phyloP scores from a whole-genome alignment of 2,329 filamentous ascomycete species.

The Grosmannia clavigera region DNA sequence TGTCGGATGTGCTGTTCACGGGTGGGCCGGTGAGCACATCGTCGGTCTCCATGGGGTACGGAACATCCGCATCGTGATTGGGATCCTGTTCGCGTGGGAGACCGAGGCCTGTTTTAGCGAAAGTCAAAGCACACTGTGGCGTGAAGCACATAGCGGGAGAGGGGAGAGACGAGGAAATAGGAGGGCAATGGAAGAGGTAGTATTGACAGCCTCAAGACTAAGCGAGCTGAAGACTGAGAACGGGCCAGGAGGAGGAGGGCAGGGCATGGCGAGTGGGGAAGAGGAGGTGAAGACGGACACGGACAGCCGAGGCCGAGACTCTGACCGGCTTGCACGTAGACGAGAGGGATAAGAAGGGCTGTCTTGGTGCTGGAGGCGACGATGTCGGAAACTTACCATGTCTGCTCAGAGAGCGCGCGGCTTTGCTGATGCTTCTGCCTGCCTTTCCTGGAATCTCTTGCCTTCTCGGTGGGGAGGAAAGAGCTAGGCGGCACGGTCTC shows the following conservation, averaged over 20 bases:
- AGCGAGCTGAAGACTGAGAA: not conserved
- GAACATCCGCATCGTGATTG: constrained; percentile 32
- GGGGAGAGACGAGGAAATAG: not conserved
- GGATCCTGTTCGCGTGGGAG: constrained; percentile 27
- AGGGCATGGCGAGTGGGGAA: not conserved
- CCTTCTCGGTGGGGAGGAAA: not conserved
- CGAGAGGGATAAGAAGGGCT: not conserved
- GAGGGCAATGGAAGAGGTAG: not conserved
- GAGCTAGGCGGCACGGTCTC: not conserved
- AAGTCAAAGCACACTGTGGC: not conserved
- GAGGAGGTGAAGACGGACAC: not conserved
- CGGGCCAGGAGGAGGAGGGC: not conserved
- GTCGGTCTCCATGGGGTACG: constrained; percentile 44
- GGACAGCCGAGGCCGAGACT: not conserved
- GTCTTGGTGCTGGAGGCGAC: not conserved
- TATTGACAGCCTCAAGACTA: not conserved
- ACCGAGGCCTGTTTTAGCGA: constrained; percentile 16
- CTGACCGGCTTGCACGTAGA: not conserved
- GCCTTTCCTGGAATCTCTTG: not conserved
- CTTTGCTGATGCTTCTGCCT: not conserved
- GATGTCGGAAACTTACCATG: constrained; percentile 2
- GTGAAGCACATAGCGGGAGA: not conserved
- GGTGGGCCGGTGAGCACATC: constrained; percentile 30
- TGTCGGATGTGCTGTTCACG: constrained; percentile 31
- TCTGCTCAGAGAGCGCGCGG: not conserved